Evolutionary conservation across 345 rosid genomes (phyloP).

Genomic region (Arabis alpina): DNA sequence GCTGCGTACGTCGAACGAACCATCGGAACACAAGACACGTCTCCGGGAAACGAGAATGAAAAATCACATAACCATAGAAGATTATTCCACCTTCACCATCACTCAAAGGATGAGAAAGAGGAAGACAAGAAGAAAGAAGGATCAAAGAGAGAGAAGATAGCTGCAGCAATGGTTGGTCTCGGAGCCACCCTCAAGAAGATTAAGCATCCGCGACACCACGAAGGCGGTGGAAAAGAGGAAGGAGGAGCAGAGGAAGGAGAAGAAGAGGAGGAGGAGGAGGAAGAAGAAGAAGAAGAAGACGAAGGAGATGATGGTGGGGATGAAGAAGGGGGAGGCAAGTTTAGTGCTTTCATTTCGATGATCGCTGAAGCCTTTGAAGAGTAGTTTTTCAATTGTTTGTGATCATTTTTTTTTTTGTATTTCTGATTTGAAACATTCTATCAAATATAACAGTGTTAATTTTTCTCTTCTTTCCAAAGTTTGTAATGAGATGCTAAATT

Average conservation of each 20-base stretch:
- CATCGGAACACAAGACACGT: slow-evolving; percentile 14
- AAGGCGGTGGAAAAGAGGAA: slow-evolving; percentile 20
- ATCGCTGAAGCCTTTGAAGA: slow-evolving; percentile 39
- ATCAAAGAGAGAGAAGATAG: slow-evolving; percentile 44
- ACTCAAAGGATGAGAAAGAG: slow-evolving; percentile 39
- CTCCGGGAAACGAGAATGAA: slow-evolving; percentile 27
- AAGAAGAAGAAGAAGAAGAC: slow-evolving; percentile 10
- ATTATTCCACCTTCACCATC: slow-evolving; percentile 40
- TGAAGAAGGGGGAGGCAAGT: slow-evolving; percentile 42
- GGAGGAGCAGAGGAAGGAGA: slow-evolving; percentile 13
- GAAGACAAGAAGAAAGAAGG: slow-evolving; percentile 41
- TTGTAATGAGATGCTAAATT: no score
- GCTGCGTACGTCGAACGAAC: slow-evolving; percentile 18
- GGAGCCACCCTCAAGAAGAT: slow-evolving; percentile 39
- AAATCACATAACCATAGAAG: slow-evolving; percentile 36
- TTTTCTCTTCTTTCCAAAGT: no score
- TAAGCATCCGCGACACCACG: slow-evolving; percentile 26
- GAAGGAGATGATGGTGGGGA: slow-evolving; percentile 26
- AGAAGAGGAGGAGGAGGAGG: not conserved
- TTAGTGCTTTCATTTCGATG: slow-evolving; percentile 40
- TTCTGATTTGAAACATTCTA: no score
- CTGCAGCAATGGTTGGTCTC: slow-evolving; percentile 37
- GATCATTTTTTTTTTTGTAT: no score
- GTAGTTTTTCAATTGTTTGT: not conserved
- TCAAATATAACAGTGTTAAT: no score